Conservation (phyloP, 768 basidiomycete genomes). For the Cubamyces lactineus region DNA sequence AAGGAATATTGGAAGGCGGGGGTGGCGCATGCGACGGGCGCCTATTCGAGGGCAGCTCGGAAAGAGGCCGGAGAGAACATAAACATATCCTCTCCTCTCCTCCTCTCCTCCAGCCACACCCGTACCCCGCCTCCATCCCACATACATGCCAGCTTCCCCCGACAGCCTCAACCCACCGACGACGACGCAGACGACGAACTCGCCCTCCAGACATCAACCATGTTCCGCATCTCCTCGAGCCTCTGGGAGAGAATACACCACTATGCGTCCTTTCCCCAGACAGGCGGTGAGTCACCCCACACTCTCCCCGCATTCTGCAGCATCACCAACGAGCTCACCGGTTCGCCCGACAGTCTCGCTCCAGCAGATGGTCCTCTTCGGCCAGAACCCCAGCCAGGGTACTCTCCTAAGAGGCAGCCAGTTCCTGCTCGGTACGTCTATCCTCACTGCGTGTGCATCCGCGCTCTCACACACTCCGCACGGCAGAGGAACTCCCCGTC, state of each 20-base stretch:
- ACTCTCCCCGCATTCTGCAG: background rate
- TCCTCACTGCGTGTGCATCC: constrained; percentile 4
- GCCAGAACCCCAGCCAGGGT: constrained; percentile 93
- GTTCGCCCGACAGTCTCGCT: constrained; percentile 67
- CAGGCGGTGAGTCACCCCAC: constrained; percentile 64
- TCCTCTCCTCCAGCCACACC: background rate
- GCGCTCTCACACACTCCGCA: background rate
- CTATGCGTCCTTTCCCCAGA: constrained; percentile 91
- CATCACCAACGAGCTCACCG: constrained; percentile 5
- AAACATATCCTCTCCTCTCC: too few species aligned
- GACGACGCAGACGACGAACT: background rate
- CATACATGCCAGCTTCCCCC: constrained; percentile 3
- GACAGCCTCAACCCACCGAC: background rate
- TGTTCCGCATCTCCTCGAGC: constrained; percentile 73
- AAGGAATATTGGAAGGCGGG: constrained; percentile 3
- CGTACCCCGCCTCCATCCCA: background rate
- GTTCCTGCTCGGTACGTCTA: constrained; percentile 73
- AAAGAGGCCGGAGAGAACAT: constrained; percentile 14
- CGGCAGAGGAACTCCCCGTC: constrained; percentile 88
- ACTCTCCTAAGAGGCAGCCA: constrained; percentile 92
- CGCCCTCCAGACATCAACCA: constrained; percentile 8
- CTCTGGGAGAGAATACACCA: constrained; percentile 93
- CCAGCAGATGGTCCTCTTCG: constrained; percentile 98
- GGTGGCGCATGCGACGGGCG: background rate
- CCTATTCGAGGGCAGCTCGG: background rate